Evolutionary conservation across 116 monocot genomes (phyloP), one percentile per base, ranked within the genome.

Genomic region (Cymodocea nodosa): DNA sequence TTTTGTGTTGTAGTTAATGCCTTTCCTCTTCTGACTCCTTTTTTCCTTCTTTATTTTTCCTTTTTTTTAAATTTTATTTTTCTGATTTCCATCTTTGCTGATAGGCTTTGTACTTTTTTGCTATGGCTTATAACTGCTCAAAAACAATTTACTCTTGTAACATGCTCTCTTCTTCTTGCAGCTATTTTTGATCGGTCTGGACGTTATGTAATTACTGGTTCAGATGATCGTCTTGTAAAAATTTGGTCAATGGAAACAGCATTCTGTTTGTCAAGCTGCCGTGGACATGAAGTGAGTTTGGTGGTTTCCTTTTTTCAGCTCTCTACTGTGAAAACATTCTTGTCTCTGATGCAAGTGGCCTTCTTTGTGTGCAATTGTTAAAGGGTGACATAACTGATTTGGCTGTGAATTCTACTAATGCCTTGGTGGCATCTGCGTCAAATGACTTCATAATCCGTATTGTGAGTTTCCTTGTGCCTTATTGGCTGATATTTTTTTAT

Each of bases 371-470:
- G 55, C 67, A 7, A 58, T 64, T 66, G 23, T 60, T 60, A 25
- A 82, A 99, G 99, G 99, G 99, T 67, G 99, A 99, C 70, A 99
- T 99, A 52, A 99, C 99, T 70, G 99, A 99, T 58, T 81, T 99
- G 73, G 93, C 99, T 71, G 99, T 99, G 71, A 99, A 87, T 78
- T 84, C 86, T 68, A 99, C 92, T 80, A 99, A 89, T 83, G 73
- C 87, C 75, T 68, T 92, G 81, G 99, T 99, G 60, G 99, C 99
- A 56, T 99, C 99, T 63, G 86, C 93, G 59, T 92, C 99, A 62
- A 99, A 99, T 77, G 99, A 99, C 64, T 99, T 83, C 74, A 89
- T 81, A 49, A 99, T 99, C 52, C 76, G 99, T 84, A 85, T 99
- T 37, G 99, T 99, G 76, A 87, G 89, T 79, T 81, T 52, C 1